phyloP scores from a whole-genome alignment of 192 early-diverging fungal genomes.

The Coemansia sp. region DNA sequence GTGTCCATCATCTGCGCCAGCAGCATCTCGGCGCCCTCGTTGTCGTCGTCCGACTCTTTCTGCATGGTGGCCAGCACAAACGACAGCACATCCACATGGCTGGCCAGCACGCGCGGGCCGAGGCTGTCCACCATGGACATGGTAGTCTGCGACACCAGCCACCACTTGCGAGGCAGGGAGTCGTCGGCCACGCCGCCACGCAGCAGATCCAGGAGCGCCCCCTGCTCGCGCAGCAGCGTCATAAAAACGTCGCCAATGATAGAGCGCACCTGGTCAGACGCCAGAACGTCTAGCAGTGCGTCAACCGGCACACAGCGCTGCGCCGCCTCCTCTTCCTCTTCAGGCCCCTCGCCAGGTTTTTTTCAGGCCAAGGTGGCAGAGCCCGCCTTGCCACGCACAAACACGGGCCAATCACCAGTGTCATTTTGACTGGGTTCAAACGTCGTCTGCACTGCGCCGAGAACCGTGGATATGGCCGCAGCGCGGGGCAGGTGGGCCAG shows the following conservation, averaged over 20 bases:
- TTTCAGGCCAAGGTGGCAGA: background rate
- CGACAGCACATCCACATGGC: conserved; percentile 71
- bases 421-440: conserved; percentile 3
- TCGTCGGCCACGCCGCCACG: conserved; percentile 11
- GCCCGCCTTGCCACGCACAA: background rate
- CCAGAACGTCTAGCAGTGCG: conserved; percentile 65
- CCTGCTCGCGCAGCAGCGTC: conserved; percentile 68
- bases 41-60: too few relatives aligned
- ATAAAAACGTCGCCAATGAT: conserved; percentile 74
- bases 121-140: conserved; percentile 62
- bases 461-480: conserved; percentile 16
- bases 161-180: conserved; percentile 28
- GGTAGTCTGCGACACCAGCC: conserved; percentile 49
- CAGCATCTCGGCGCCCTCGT: too few relatives aligned
- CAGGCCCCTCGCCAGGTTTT: too few relatives aligned
- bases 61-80: conserved; percentile 67
- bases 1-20: conserved; percentile 63
- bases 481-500: conserved; percentile 21
- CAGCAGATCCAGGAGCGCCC: conserved; percentile 48
- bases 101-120: conserved; percentile 71
- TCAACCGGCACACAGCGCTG: conserved; percentile 59
- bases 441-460: conserved; percentile 28
- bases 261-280: conserved; percentile 52
- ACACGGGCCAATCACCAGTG: conserved; percentile 31
- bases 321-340: conserved; percentile 8